Conservation (phyloP, 1,284 basidiomycete genomes). For the Fomitopsis schrenkii region DNA sequence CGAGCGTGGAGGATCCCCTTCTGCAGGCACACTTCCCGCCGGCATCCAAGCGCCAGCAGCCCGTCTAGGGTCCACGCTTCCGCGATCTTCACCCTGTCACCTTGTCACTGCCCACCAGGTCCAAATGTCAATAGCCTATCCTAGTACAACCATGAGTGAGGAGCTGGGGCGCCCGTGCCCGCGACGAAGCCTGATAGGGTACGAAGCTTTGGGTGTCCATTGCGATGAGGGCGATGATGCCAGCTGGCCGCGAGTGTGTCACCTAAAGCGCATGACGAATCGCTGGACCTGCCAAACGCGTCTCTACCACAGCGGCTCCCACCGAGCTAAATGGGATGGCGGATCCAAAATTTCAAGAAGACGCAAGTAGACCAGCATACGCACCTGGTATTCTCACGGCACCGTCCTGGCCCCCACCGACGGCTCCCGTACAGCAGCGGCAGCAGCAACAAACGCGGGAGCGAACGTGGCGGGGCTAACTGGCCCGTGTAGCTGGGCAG, state of each 20-base stretch:
- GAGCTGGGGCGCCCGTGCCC: background rate
- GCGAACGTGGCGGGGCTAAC: background rate
- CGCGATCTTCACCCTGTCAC: conserved; percentile 4
- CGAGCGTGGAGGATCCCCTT: background rate
- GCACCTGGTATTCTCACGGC: conserved; percentile 4
- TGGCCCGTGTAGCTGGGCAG: background rate
- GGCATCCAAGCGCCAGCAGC: background rate
- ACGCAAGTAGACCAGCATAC: background rate
- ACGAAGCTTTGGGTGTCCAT: background rate
- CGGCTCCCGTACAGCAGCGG: background rate
- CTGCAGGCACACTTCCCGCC: conserved; percentile 2
- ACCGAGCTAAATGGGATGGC: background rate
- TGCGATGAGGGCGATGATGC: background rate
- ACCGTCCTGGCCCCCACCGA: background rate
- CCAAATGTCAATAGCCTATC: background rate
- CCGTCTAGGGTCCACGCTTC: background rate
- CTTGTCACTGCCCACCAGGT: background rate
- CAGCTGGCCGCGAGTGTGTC: background rate
- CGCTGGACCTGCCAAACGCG: background rate
- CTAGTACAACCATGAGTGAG: background rate
- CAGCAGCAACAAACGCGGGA: background rate
- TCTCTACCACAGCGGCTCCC: background rate
- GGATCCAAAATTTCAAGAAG: background rate
- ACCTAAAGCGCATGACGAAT: background rate
- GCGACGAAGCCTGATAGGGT: background rate